Evolutionary conservation across 129 eudicot genomes (phyloP), one percentile per base, ranked within the genome.

Genomic region (Tagetes patula): DNA sequence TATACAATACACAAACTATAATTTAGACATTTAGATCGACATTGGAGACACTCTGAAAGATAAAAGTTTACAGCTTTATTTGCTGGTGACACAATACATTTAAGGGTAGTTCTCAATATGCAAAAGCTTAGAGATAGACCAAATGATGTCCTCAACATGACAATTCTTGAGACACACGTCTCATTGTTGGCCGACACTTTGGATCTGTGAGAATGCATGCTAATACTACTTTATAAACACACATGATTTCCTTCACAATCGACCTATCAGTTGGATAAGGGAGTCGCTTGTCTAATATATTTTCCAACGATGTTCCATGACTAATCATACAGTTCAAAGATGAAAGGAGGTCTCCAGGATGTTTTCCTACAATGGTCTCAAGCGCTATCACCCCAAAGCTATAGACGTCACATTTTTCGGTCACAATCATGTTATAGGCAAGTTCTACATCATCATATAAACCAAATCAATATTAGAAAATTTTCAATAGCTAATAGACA

Each of bases 311-410:
- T 49, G 37, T 53, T 33, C 64, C 72, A 48, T 32, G 56, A 49
- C 55, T 3, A 13, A 59, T 11, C 3, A 46, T 12, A 53, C 50
- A 30, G 37, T 46, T 53, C 4, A 65, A 14, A 32, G 70, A 81
- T 3, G 79, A 50, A 32, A 74, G 12, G 5, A 65, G 65, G 20
- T 76, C 84, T 72, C 78, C 73, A 36, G 87, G 84, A 48, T 84
- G 87, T 66, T 59, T 80, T 36, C 82, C 87, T 83, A 58, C 75
- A 2, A 84, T 68, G 27, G 41, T 73, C 48, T 84, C 84, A 43
- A 75, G 77, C 10, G 81, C 84, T 54, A 83, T 41, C 42, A 83
- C 70, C 13, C 83, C 83, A 66, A 83, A 79, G 87, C 84, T 75
- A 53, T 75, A 83, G 5, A 79, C 82, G 71, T 71, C 81, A 60